Base-by-base conservation (phyloP, 73 alveolate genomes). In the Effrenium voratum region DNA sequence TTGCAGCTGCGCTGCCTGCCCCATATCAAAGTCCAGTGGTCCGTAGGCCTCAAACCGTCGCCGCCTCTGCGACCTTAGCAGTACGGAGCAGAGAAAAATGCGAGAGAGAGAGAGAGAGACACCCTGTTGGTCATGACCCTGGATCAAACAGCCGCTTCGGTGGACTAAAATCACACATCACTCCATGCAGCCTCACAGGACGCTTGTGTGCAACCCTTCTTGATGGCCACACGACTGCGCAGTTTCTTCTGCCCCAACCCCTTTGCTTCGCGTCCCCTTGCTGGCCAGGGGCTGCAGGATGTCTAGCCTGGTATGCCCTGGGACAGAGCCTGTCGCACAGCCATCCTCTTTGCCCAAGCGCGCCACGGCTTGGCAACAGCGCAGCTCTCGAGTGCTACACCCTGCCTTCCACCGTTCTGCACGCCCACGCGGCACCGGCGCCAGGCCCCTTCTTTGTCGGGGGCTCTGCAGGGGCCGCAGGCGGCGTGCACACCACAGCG, bases 1-100 rank as follows among this genome's bases (percentile, higher is more conserved):
- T 32, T 79, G 47, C 59, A 90, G 86, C 75, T 90, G 87, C 45
- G 63, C 96, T 34, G 87, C 96, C n/a, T 40, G 55, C 34, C 96
- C 76, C 16, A 85, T 86, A 36, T 90, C 96, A 44, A 47, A 90
- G 86, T 90, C 96, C 41, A 90, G 50, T 13, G 96, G 96, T 3
- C 87, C 96, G 50, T 90, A 90, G 87, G 96, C 96, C 73, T 90
- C 96, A 30, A 50, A 43, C 40, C 93, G 93, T 16, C 96, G 96
- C 24, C 96, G 96, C 41, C 96, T 85, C 63, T 90, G 96, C 57
- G 96, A 90, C 96, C 96, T 90, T 57, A 41, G 41, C 6, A 15
- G 47, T 5, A 59, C 5, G 40, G 55, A 55, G 3, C 8, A 52
- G 19, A 52, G 63, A 52, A 52, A 10, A 3, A 3, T n/a, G n/a